Evolutionary conservation across 805 yeast genomes (phyloP).

Genomic region (Priceomyces carsonii): DNA sequence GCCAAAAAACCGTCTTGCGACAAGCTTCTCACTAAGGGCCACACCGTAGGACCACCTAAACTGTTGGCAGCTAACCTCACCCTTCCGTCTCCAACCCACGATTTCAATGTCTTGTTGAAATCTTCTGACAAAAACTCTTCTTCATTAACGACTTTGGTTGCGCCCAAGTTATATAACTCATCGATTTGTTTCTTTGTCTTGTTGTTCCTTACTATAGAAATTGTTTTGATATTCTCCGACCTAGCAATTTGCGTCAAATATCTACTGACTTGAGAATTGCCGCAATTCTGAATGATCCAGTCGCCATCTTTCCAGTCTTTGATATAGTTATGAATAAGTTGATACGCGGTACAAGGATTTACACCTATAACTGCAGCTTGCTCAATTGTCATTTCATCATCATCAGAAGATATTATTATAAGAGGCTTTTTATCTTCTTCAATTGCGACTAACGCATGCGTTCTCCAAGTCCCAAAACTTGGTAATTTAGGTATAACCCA

Average conservation of each 20-base stretch:
- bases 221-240: slow-evolving; percentile 23
- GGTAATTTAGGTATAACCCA: slow-evolving; percentile 77
- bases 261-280: slow-evolving; percentile 34
- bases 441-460: slow-evolving; percentile 54
- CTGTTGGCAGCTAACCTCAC: slow-evolving; percentile 34
- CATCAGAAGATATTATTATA: slow-evolving; percentile 14
- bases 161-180: slow-evolving; percentile 26
- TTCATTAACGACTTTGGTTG: slow-evolving; percentile 31
- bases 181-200: slow-evolving; percentile 22
- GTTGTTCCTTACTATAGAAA: slow-evolving; percentile 29
- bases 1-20: slow-evolving; percentile 25
- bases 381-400: slow-evolving; percentile 31
- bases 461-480: slow-evolving; percentile 88
- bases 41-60: slow-evolving; percentile 28
- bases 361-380: slow-evolving; percentile 87
- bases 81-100: slow-evolving; percentile 15
- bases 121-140: slow-evolving; percentile 20
- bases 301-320: slow-evolving; percentile 28
- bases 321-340: slow-evolving; percentile 68
- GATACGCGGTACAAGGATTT: slow-evolving; percentile 87
- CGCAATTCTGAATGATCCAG: slow-evolving; percentile 36
- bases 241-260: slow-evolving; percentile 30
- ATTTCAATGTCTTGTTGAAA: slow-evolving; percentile 18
- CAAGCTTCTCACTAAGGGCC: slow-evolving; percentile 22
- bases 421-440: slow-evolving; percentile 36